Percentiles rank a stretch among this genome's conserved stretches.
Conservation (phyloP, 75 land plant species). For the Cupressus sempervirens region DNA sequence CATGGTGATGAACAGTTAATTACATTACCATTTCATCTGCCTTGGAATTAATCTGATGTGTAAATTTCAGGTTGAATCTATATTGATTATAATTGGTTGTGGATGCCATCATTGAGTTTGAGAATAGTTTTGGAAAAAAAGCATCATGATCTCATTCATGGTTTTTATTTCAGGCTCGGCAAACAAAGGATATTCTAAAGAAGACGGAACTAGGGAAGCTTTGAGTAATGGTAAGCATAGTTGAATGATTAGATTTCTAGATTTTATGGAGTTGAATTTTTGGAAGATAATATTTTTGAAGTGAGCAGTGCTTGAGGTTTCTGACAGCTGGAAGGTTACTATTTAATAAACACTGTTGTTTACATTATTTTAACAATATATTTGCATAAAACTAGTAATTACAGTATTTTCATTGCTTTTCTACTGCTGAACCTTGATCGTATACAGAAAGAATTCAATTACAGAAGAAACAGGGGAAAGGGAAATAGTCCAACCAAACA, state of each 20-base stretch:
- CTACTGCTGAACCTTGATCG: not conserved
- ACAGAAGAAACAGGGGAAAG: not conserved
- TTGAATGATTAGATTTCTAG: not conserved
- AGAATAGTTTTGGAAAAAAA: conserved; percentile 8
- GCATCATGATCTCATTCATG: not conserved
- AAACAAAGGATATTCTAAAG: conserved; percentile 10
- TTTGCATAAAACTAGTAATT: not conserved
- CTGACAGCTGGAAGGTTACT: not conserved
- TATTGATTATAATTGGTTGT: not conserved
- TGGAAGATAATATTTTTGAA: not conserved
- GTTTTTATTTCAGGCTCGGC: conserved; percentile 7
- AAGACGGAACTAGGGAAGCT: conserved; percentile 2
- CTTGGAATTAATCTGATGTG: not conserved
- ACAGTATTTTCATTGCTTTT: not conserved
- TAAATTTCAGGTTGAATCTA: not conserved
- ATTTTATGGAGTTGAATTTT: not conserved
- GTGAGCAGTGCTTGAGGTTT: no score
- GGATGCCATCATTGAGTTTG: not conserved
- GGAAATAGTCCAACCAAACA: not conserved
- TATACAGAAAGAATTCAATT: not conserved
- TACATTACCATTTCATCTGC: not conserved
- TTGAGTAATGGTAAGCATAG: conserved; percentile 9
- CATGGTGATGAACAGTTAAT: not conserved
- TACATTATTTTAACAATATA: not conserved
- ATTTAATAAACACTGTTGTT: not conserved